Evolutionary conservation across 2,329 filamentous ascomycete genomes (phyloP), one percentile per base, ranked within the genome.

Genomic region (Cadophora luteo-olivacea): DNA sequence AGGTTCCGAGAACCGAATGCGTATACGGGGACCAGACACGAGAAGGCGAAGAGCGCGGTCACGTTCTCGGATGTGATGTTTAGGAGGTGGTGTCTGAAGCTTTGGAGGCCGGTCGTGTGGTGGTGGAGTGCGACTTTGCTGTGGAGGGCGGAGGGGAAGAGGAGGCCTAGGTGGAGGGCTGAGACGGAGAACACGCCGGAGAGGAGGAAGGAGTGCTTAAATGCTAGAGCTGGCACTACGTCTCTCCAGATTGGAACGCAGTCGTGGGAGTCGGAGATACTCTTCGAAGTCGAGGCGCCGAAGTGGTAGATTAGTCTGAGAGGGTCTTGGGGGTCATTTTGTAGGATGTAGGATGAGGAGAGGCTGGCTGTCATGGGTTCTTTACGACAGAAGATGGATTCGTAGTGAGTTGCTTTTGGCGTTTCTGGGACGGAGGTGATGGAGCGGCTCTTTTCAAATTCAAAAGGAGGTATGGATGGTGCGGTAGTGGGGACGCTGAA

Each of bases 101-200:
- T 29, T 16, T 54, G 24, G 51, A 54, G 51, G 11, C 51, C 24
- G 3, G 51, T 54, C 8, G 51, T 29, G 11, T 54, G 51, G 51
- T 54, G 24, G 24, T 54, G 51, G 51, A 54, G 51, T 14, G 51
- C 51, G 11, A 54, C 24, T 54, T 54, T 54, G 24, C 51, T 54
- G 24, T 54, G 51, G 9, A 54, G 51, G 1, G 51, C 24, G 4
- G 51, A 54, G 24, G 51, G 51, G 24, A 29, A 54, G 24, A 54
- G 51, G 24, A 54, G 51, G 24, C 51, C 51, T 29, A 54, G 51
- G 24, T 54, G 24, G 11, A 54, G 51, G 8, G 51, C 51, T 14
- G 51, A 54, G 51, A 54, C 51, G 51, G 51, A 54, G 24, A 54
- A 54, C n/a, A 45, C 5, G 62, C 36, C 51, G 24, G 51, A 54